Base-by-base conservation (phyloP, 257 asterid genomes). In the Fraxinus pennsylvanica region DNA sequence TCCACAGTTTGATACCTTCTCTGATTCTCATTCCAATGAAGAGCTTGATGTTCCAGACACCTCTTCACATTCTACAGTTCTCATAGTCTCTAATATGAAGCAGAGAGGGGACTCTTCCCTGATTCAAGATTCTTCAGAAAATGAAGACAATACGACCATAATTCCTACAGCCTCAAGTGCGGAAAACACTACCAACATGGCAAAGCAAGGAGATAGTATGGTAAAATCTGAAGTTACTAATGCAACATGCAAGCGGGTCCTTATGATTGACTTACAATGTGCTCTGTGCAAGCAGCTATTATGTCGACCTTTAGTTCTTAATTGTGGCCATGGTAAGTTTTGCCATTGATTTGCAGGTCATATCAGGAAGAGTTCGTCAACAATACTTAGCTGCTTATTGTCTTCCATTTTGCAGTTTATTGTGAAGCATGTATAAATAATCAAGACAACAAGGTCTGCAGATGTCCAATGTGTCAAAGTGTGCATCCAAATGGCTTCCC, bases 261-360 rank as follows among this genome's bases (percentile, higher is more conserved):
- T 78, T 74, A 29, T 80, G 73, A 75, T 83, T 4, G 85, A 87
- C 80, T 73, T 92, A 25, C 79, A 76, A 9, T 92, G 97, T 76
- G 83, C 85, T 63, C 77, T 85, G 61, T 92, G 97, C 92, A 83
- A 82, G 82, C 88, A 82, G 59, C 81, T 92, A 74, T 75, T 92
- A 63, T 92, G 69, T 71, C 84, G 82, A 71, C 96, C 97, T 13
- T 74, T 90, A 33, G 97, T 89, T 85, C 96, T 92, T 59, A 90
- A 92, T 76, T 92, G 97, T 78, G 96, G 97, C 68, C 93, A 92
- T 67, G 96, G 97, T 90, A 81, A 72, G 78, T 45, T 61, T 70
- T 70, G 71, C 76, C 15, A 65, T 27, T 74, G 29, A 21, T 47
- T 43, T 76, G 38, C 32, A 66, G 63, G 12, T 74, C 21, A 15